Base-by-base conservation (phyloP, 2,329 filamentous ascomycete genomes). In the Phialemonium atrogriseum region DNA sequence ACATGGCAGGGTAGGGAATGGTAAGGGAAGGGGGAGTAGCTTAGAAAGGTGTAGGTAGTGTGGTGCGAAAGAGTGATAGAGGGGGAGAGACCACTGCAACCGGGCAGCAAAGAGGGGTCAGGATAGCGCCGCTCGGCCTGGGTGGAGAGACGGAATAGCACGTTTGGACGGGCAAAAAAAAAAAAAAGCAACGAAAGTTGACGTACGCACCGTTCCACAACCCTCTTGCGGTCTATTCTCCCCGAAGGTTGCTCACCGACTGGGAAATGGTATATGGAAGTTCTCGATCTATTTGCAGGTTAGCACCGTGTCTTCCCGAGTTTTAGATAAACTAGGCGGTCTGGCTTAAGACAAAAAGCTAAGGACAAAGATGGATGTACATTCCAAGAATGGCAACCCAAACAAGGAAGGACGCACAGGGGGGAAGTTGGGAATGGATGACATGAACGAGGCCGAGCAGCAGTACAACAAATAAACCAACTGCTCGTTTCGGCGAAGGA, bases 151-250 rank as follows among this genome's bases (percentile, higher is more conserved):
- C 13, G 20, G 32, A 28, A 32, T 34, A 27, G 24, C 32, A 20
- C n/a, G 27, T 17, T 30, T 24, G 26, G 16, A 22, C 28, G 24
- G 20, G 27, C 10, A 28, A 25, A 28, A 33, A 27, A 33, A 32
- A 21, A 36, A 37, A 32, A 30, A 30, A 37, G 16, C 28, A 31
- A 19, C 24, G 27, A 24, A 33, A n/a, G n/a, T n/a, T n/a, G n/a
- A n/a, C n/a, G n/a, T 26, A 42, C 37, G 27, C 35, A 41, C 39
- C 34, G 32, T 38, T 24, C n/a, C n/a, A n/a, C n/a, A n/a, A n/a
- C n/a, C n/a, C n/a, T n/a, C n/a, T n/a, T n/a, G n/a, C n/a, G n/a
- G n/a, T n/a, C n/a, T n/a, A n/a, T n/a, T n/a, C n/a, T n/a, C n/a
- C n/a, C n/a, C n/a, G n/a, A n/a, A n/a, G n/a, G n/a, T n/a, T n/a